Evolutionary conservation across 2,329 filamentous ascomycete species (phyloP), one percentile per base, ranked within the genome.

Genomic region (Cylindrodendrum hubeiense): DNA sequence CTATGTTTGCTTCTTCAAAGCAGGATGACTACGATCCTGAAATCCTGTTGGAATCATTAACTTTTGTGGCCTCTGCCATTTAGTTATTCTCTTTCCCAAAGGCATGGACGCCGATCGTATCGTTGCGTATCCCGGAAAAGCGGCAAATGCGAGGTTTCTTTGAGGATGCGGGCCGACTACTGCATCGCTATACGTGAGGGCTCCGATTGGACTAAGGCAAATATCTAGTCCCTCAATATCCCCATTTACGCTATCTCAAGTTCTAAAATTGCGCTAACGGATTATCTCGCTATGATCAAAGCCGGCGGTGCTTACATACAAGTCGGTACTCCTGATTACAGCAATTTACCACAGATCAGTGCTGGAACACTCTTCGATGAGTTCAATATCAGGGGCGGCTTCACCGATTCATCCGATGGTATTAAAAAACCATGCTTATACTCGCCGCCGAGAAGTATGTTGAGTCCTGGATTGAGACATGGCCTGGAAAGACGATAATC

Each of bases 41-140:
- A 93, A 92, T 83, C 92, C 91, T 80, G 87, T 93, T 28, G 91
- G 86, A 30, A 87, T 94, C 65, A 86, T 93, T n/a, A 91, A 91
- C 60, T 80, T 93, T 70, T 90, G 90, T 13, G 90, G 90, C 4
- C 85, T 92, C 63, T 90, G 90, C 1, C 90, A 92, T 78, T 90
- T 91, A 70, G 90, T 85, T 8, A 77, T 92, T 39, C 81, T 92
- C 71, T 92, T 90, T 73, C 86, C 90, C 56, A 89, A 88, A 73
- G 90, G 90, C 2, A 79, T 89, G 24, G 87, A 86, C 6, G 87
- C 86, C 2, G 67, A 73, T 5, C 85, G 87, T 73, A 83, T 85
- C n/a, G 87, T 85, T 77, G 87, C 19, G 86, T 90, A 71, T 89
- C 86, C 17, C 84, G 87, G 33, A 80, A 84, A 21, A 83, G 85